Evolutionary conservation across 257 asterid genomes (phyloP), one percentile per base, ranked within the genome.

Genomic region (Solanum pinnatisectum): DNA sequence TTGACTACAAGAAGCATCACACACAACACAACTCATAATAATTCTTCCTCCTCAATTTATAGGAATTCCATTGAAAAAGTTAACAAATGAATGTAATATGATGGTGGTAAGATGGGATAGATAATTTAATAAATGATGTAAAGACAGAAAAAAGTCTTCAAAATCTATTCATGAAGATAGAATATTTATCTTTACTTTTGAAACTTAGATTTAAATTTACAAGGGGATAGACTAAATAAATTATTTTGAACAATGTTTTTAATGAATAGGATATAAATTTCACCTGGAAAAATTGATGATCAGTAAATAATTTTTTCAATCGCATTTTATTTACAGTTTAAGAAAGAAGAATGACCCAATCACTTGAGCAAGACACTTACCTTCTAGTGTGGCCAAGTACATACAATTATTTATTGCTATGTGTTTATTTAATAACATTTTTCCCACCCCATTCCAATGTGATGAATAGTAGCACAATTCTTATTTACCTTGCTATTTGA

Each of bases 261-360:
- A n/a, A 23, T n/a, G 16, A 4, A 63, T 16, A 13, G 0, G 7
- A 63, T 63, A 10, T 9, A 10, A 15, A 63, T 63, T 12, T n/a
- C 0, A 3, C 3, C 1, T 0, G 1, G n/a, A 63, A 63, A 23
- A n/a, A 23, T 63, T 63, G 1, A 10, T 4, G 16, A 1, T 63
- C 6, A 23, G 11, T 5, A 9, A 59, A 59, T 59, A 59, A 60
- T 1, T 60, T 60, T 20, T 22, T 60, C 7, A 1, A 9, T 23
- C 6, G 0, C 2, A 60, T 9, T 14, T 23, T 60, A 23, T 60
- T 60, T 60, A 60, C 27, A 9, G 23, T 6, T 9, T 23, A 60
- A 60, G 7, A 1, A 23, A 60, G 27, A 60, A 22, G 14, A 60
- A n/a, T 63, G 3, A 63, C 15, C 0, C 16, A 23, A n/a, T n/a